Evolutionary conservation across 495 filamentous ascomycete species (phyloP).

Genomic region (Hypoxylon crocopeplum): DNA sequence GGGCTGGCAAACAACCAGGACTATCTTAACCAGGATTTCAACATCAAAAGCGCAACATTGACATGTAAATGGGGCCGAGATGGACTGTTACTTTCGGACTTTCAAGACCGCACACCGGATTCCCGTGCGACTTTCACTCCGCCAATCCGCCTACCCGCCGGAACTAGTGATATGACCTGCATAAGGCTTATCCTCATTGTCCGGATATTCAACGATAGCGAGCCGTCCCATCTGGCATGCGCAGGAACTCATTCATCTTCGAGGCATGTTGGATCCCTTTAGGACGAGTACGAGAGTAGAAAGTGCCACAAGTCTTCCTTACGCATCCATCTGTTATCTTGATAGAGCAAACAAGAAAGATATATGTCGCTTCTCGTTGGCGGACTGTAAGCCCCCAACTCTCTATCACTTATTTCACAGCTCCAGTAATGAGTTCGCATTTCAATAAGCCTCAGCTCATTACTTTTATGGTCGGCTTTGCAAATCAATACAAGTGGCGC

Average conservation of each 20-base stretch:
- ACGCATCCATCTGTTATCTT: background rate
- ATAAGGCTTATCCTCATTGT: constrained; percentile 33
- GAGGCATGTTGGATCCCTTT: too few species aligned
- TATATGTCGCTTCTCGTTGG: too few species aligned
- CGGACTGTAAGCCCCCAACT: too few species aligned
- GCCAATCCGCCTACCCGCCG: constrained; percentile 47
- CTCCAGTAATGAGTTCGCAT: too few species aligned
- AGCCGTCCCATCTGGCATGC: constrained; percentile 1
- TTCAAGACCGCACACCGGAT: constrained; percentile 19
- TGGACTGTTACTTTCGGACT: constrained; percentile 29
- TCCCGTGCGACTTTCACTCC: constrained; percentile 5
- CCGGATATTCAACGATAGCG: constrained; percentile 23
- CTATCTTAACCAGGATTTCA: background rate
- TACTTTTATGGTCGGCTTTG: too few species aligned
- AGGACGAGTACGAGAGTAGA: too few species aligned
- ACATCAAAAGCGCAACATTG: background rate
- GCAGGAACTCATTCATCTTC: background rate
- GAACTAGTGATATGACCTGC: constrained; percentile 46
- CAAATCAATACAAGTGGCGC: constrained; percentile 8
- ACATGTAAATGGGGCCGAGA: constrained; percentile 15
- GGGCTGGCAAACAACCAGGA: constrained; percentile 7
- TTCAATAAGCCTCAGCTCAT: too few species aligned
- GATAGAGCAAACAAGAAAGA: too few species aligned
- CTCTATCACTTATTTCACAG: too few species aligned
- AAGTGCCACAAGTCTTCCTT: constrained; percentile 3